phyloP scores from a whole-genome alignment of 2,329 filamentous ascomycete genomes.

The Ascochyta clinopodiicola region DNA sequence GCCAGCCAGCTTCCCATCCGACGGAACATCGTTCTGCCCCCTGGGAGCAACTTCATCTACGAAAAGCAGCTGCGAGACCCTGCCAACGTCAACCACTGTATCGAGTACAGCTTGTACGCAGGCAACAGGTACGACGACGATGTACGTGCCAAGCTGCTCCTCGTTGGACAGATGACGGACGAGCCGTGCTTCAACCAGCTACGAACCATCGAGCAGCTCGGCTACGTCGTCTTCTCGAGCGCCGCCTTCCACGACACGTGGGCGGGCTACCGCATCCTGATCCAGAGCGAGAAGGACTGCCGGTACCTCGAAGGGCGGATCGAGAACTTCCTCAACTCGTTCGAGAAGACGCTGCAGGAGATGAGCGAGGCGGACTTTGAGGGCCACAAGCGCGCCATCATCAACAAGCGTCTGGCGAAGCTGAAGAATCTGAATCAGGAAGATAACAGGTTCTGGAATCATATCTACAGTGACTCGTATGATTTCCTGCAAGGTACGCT shows the following conservation, averaged over 20 bases:
- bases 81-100: conserved; percentile 74
- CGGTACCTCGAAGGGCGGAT: conserved; percentile 87
- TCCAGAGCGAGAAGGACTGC: conserved; percentile 88
- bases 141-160: conserved; percentile 75
- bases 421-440: conserved; percentile 91
- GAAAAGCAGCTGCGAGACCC: conserved; percentile 81
- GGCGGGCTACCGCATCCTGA: conserved; percentile 80
- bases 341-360: conserved; percentile 68
- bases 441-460: conserved; percentile 79
- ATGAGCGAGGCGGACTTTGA: conserved; percentile 90
- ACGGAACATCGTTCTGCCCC: conserved; percentile 77
- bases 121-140: conserved; percentile 64
- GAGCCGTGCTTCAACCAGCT: conserved; percentile 95
- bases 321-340: conserved; percentile 78
- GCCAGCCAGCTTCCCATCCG: conserved; percentile 79
- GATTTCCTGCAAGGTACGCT: conserved; percentile 83
- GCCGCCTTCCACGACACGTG: conserved; percentile 76
- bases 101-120: conserved; percentile 56
- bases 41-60: conserved; percentile 84
- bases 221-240: conserved; percentile 93
- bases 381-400: conserved; percentile 85
- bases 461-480: conserved; percentile 84
- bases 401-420: conserved; percentile 87
- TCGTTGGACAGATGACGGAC: conserved; percentile 88
- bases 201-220: conserved; percentile 94